Evolutionary conservation across 2,329 filamentous ascomycete species (phyloP), one percentile per base, ranked within the genome.

Genomic region (Aspergillus neoniger): DNA sequence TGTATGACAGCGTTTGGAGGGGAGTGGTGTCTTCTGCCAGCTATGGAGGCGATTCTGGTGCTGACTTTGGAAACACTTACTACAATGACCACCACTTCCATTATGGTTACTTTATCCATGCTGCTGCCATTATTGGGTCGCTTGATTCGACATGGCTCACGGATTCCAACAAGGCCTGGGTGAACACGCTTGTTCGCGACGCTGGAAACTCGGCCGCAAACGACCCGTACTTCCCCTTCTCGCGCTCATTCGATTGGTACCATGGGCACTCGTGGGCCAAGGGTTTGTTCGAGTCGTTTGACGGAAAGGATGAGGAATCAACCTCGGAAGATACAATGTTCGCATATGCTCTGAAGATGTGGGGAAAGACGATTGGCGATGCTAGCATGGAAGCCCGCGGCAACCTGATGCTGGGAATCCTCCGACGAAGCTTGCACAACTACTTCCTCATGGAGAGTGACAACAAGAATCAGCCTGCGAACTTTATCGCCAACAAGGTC

Each of bases 221-320:
- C 17, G 93, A 96, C 72, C 81, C 83, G 28, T 86, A 86, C 68
- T 98, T 96, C 75, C 93, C 94, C 0, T 88, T 91, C 67, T 93
- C 85, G 63, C 86, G 95, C 52, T 86, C 82, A 59, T 98, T 97
- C 71, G 95, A 98, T 77, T 97, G 92, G 91, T 98, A 88, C 75
- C 88, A 96, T 70, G 95, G 94, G 2, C 95, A 98, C 81, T 92
- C 89, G 60, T 97, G 94, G 92, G 94, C 94, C 2, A 92, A 83
- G 70, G 81, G 79, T 1, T 72, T 85, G 1, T 83, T 80, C 63
- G 80, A 81, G 47, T 84, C 82, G 17, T 80, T 77, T 5, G 83
- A 85, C 56, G 82, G 82, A 7, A 83, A 82, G 61, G 82, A 83
- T 43, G 77, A 82, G 77, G 95, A 98, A 75, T 95, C 91, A 30